phyloP scores from a whole-genome alignment of 208 protist species.

The Blechomonas ayalai region DNA sequence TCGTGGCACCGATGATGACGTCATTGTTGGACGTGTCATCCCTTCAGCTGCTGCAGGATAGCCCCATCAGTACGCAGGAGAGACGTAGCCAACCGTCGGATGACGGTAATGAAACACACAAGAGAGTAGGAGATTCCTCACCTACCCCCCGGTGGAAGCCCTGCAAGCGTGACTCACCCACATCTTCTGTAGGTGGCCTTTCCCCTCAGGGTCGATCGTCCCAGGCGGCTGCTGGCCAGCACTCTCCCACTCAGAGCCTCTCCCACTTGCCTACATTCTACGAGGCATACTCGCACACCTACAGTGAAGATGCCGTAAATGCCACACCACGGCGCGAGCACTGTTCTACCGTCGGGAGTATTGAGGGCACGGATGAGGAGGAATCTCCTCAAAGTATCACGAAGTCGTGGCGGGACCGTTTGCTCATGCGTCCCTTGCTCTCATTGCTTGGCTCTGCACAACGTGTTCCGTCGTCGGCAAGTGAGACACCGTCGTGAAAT shows the following conservation, averaged over 20 bases:
- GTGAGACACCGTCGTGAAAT: no score
- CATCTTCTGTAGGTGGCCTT: no score
- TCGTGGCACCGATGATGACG: slow-evolving; percentile 33
- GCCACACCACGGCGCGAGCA: background rate
- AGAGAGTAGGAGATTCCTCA: no score
- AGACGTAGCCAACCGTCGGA: no score
- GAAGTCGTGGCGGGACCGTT: slow-evolving; percentile 26
- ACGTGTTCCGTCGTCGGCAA: no score
- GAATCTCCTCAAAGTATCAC: slow-evolving; percentile 16
- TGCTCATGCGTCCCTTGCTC: slow-evolving; percentile 29
- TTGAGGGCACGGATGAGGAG: slow-evolving; percentile 1
- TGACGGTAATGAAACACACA: no score
- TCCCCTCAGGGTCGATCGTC: no score
- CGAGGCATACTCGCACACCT: slow-evolving; percentile 36
- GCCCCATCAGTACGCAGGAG: no score
- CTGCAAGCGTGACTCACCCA: no score
- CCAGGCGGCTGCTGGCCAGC: background rate
- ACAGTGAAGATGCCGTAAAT: background rate
- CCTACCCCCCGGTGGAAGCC: no score
- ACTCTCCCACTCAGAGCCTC: background rate
- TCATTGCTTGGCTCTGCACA: no score
- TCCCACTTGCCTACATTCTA: slow-evolving; percentile 46
- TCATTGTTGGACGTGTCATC: slow-evolving; percentile 16
- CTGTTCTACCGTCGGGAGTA: background rate
- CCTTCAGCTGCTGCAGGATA: background rate